Percentiles rank a stretch among this genome's conserved stretches.
phyloP scores from a whole-genome alignment of 805 yeast genomes.

The Saturnispora mendoncae region DNA sequence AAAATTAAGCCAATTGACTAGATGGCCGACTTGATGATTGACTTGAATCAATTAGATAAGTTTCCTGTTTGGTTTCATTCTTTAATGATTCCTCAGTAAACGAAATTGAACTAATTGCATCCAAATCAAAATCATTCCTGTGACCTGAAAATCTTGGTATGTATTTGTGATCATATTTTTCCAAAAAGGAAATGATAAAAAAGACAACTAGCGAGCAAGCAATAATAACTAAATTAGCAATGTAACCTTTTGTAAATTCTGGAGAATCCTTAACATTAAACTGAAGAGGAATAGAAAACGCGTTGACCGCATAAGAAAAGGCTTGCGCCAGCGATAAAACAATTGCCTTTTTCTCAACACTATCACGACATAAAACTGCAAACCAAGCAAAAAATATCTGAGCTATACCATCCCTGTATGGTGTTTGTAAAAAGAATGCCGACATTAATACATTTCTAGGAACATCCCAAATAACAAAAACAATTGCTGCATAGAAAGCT shows the following conservation, averaged over 20 bases:
- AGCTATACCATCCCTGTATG: conserved; percentile 15
- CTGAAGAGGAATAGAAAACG: conserved; percentile 20
- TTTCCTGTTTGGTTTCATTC: background rate
- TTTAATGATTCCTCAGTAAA: background rate
- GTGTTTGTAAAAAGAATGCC: conserved; percentile 32
- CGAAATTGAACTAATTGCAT: background rate
- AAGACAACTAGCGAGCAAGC: conserved; percentile 12
- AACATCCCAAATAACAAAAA: conserved; percentile 14
- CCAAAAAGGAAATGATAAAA: conserved; percentile 9
- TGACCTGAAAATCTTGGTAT: conserved; percentile 13
- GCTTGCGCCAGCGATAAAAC: conserved; percentile 16
- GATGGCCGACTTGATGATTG: no score
- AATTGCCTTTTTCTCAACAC: conserved; percentile 19
- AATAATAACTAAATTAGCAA: conserved; percentile 13
- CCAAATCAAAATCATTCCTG: conserved; percentile 3
- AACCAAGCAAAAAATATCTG: conserved; percentile 18
- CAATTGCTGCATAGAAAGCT: conserved; percentile 13
- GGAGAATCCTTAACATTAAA: conserved; percentile 14
- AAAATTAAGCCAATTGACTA: no score
- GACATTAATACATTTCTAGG: conserved; percentile 26
- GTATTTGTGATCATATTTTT: conserved; percentile 11
- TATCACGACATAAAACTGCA: conserved; percentile 17
- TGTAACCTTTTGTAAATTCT: conserved; percentile 15
- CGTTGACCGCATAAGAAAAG: conserved; percentile 16
- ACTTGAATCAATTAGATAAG: background rate